Base-by-base conservation (phyloP, 148 eudicot genomes). In the Tetragonia tetragonoides region DNA sequence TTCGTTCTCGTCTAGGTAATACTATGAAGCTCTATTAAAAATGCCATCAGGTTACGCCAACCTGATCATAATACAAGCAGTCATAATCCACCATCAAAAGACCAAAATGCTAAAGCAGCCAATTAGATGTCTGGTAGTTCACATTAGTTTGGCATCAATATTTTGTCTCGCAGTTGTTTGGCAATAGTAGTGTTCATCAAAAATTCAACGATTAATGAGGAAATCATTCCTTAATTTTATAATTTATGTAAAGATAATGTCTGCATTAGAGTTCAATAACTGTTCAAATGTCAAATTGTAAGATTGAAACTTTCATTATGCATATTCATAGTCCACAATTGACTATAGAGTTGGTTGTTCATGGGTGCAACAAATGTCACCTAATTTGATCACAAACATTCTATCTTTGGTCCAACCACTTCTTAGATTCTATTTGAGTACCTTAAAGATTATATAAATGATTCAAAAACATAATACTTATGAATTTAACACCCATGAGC, bases 341-440 rank as follows among this genome's bases (percentile, higher is more conserved):
- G 73, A 68, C 73, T 67, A 40, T 46, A 34, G 54, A 62, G 46
- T 78, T 78, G 24, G 75, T 82, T 39, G 51, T 57, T 73, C 76
- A 68, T 78, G 81, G 85, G 78, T 82, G 66, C 59, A 82, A 77
- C 84, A 74, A 82, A 77, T 61, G 65, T 73, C 67, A 82, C 81
- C 85, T 68, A 82, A 74, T 74, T 61, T 75, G 59, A 78, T 28
- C 20, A 51, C 53, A 57, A 59, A 78, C 54, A 73, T 74, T 78
- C 78, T 66, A 44, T n/a, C 85, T 54, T 68, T 69, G 67, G 81
- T 69, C 78, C 78, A 82, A 78, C 85, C 68, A 78, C 78, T 71
- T 38, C 28, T 44, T 40, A 12, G 10, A 4, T 28, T 47, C 59
- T 46, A 49, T 24, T 70, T 10, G 37, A 21, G 28, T 63, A 17